Conservation (phyloP, 805 yeast genomes). For the Spathaspora arborariae region DNA sequence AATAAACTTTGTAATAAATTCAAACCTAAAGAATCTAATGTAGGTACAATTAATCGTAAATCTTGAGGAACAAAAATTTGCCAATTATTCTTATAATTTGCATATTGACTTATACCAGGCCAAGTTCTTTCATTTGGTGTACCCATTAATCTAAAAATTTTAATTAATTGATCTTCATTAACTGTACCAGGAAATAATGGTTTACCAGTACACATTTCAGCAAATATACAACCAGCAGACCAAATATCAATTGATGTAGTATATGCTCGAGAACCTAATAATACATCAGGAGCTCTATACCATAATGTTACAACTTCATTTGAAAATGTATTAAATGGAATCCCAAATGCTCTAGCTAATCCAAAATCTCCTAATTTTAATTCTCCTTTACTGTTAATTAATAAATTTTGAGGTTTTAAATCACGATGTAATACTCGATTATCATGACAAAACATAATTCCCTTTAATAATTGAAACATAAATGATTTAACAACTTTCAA, state of each 20-base stretch:
- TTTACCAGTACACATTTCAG: slow-evolving; percentile 98
- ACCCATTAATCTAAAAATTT: slow-evolving; percentile 91
- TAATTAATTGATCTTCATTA: slow-evolving; percentile 90
- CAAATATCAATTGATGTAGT: slow-evolving; percentile 97
- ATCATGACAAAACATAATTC: slow-evolving; percentile 84
- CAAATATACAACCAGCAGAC: slow-evolving; percentile 98
- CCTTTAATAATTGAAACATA: slow-evolving; percentile 90
- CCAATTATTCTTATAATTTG: slow-evolving; percentile 83
- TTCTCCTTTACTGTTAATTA: slow-evolving; percentile 86
- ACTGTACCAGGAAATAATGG: slow-evolving; percentile 96
- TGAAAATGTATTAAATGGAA: slow-evolving; percentile 94
- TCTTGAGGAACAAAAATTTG: slow-evolving; percentile 88
- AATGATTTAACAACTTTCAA: slow-evolving; percentile 77
- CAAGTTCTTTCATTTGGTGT: slow-evolving; percentile 94
- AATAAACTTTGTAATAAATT: slow-evolving; percentile 58
- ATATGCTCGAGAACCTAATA: slow-evolving; percentile 91
- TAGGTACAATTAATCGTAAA: slow-evolving; percentile 62
- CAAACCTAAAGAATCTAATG: slow-evolving; percentile 65
- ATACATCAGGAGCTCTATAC: slow-evolving; percentile 97
- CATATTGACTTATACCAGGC: slow-evolving; percentile 93
- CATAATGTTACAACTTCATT: slow-evolving; percentile 97
- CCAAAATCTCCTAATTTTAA: slow-evolving; percentile 96
- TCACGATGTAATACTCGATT: slow-evolving; percentile 81
- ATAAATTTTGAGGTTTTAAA: slow-evolving; percentile 90
- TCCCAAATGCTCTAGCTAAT: slow-evolving; percentile 94